Conservation (phyloP, 2,329 filamentous ascomycete genomes). For the Drechslerella dactyloides region DNA sequence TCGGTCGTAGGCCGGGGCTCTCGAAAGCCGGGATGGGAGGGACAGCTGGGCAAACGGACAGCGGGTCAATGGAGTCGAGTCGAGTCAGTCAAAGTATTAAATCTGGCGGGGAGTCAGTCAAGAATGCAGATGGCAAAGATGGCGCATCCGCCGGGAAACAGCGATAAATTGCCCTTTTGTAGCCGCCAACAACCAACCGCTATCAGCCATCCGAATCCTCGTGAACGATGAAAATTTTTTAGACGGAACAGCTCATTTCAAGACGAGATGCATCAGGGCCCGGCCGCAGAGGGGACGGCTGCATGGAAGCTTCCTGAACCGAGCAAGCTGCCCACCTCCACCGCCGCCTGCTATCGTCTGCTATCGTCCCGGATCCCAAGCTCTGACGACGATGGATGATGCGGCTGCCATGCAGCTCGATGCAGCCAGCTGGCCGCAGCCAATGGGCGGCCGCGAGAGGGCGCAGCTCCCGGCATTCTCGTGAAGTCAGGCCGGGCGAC, state of each 20-base stretch:
- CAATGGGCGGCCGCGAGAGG: constrained; percentile 24
- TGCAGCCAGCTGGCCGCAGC: constrained; percentile 10
- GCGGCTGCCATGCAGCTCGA: constrained; percentile 34
- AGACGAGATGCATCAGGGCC: constrained; percentile 11
- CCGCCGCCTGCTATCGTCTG: neutral
- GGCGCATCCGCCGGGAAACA: neutral
- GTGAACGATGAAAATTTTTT: constrained; percentile 12
- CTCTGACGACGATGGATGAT: constrained; percentile 15
- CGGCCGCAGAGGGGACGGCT: constrained; percentile 23
- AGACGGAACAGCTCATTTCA: neutral
- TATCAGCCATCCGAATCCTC: neutral
- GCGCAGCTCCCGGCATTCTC: constrained; percentile 22
- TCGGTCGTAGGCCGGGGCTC: constrained; percentile 30
- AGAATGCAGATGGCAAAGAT: neutral
- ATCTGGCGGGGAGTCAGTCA: neutral
- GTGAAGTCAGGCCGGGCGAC: constrained; percentile 27
- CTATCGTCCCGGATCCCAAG: constrained; percentile 6
- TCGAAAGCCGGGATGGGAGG: constrained; percentile 13
- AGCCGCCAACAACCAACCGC: neutral
- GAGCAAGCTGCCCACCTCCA: neutral
- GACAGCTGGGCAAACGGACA: constrained; percentile 1
- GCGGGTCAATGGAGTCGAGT: constrained; percentile 2
- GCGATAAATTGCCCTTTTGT: constrained; percentile 20
- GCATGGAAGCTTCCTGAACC: constrained; percentile 50
- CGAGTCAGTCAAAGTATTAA: too few relatives aligned